phyloP scores from a whole-genome alignment of 2,329 filamentous ascomycete genomes.

The Fusarium coffeatum region DNA sequence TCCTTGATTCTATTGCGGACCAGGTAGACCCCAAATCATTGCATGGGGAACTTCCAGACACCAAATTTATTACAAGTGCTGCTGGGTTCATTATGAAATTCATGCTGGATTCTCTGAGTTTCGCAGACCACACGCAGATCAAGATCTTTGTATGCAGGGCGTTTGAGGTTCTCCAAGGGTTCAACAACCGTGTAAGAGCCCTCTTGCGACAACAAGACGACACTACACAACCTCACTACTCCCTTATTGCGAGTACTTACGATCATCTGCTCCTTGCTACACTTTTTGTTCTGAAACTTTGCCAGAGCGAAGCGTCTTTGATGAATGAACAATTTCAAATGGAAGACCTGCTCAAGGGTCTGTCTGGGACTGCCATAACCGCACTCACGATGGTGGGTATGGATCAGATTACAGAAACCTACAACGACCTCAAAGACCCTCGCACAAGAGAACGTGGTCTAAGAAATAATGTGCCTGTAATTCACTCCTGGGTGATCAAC shows the following conservation, averaged over 20 bases:
- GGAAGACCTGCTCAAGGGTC: slow-evolving; percentile 61
- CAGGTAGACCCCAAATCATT: slow-evolving; percentile 48
- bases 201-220: slow-evolving; percentile 18
- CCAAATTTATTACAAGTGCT: slow-evolving; percentile 45
- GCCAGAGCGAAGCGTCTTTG: slow-evolving; percentile 50
- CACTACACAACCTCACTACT: slow-evolving; percentile 1
- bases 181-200: slow-evolving; percentile 51
- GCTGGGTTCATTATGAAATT: slow-evolving; percentile 63
- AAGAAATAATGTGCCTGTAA: slow-evolving; percentile 55
- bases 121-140: slow-evolving; percentile 51
- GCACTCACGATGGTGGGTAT: slow-evolving; percentile 58
- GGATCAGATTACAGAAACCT: slow-evolving; percentile 58
- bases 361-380: slow-evolving; percentile 54
- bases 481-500: slow-evolving; percentile 69
- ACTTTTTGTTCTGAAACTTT: slow-evolving; percentile 57
- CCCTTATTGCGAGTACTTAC: slow-evolving; percentile 44
- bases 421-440: slow-evolving; percentile 60
- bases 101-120: slow-evolving; percentile 56
- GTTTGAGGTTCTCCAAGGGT: slow-evolving; percentile 57
- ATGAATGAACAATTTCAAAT: slow-evolving; percentile 55
- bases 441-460: slow-evolving; percentile 64
- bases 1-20: slow-evolving; percentile 69
- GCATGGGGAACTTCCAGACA: slow-evolving; percentile 6
- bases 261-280: slow-evolving; percentile 50
- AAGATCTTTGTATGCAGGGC: slow-evolving; percentile 58